These are phyloP conservation scores for Atkinsonella hypoxylon DNA, from an alignment of 2,329 filamentous ascomycete genomes.

Conservation along the genomic window DNA sequence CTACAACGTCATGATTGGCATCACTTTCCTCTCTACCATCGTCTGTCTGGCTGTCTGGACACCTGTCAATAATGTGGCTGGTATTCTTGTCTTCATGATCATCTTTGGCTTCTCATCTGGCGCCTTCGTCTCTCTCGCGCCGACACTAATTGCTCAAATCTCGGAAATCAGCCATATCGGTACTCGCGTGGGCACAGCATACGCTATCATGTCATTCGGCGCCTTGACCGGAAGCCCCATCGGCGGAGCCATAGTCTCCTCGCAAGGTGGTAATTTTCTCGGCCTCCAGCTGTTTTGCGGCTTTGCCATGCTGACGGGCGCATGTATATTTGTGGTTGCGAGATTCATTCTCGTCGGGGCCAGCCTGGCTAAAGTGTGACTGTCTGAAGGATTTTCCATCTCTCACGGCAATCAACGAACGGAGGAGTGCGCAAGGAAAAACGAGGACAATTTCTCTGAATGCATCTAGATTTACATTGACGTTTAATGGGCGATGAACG, in stretches of 20 bases:
- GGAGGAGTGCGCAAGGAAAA: too few relatives aligned
- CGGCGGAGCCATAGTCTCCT: slow-evolving; percentile 46
- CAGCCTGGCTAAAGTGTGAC: slow-evolving; percentile 21
- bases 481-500: too few relatives aligned
- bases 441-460: too few relatives aligned
- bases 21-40: slow-evolving; percentile 36
- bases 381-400: too few relatives aligned
- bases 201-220: slow-evolving; percentile 49
- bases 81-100: slow-evolving; percentile 52
- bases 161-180: slow-evolving; percentile 59
- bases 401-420: too few relatives aligned
- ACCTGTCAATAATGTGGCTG: slow-evolving; percentile 35
- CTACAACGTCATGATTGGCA: slow-evolving; percentile 38
- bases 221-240: slow-evolving; percentile 58
- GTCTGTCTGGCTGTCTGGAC: slow-evolving; percentile 37
- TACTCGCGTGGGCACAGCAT: slow-evolving; percentile 51
- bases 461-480: too few relatives aligned
- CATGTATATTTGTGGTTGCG: slow-evolving; percentile 17
- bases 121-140: slow-evolving; percentile 48
- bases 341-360: slow-evolving; percentile 25
- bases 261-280: slow-evolving; percentile 39
- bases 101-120: slow-evolving; percentile 61
- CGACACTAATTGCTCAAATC: slow-evolving; percentile 57
- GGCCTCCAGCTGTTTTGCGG: slow-evolving; percentile 57
- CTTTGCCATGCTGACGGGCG: slow-evolving; percentile 27